Evolutionary conservation across 345 rosid species (phyloP), one percentile per base, ranked within the genome.

Genomic region (Cardamine resedifolia): DNA sequence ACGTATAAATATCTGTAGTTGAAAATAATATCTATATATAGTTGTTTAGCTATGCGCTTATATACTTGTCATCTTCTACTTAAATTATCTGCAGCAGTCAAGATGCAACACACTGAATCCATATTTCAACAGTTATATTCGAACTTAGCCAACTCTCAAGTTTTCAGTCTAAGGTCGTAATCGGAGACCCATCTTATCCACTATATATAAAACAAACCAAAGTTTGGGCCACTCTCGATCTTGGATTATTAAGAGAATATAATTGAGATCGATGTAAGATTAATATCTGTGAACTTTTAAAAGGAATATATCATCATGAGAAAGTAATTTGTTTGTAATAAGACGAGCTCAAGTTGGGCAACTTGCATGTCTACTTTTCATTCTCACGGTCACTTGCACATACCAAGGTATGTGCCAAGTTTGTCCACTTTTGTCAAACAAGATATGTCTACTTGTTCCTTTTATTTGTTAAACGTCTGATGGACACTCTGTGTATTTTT

Each of bases 271-370:
- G 65, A 60, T 12, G 62, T 50, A 30, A 30, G 55, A 67, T 20
- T 49, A 58, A 67, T 59, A 58, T 39, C 14, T 16, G 38, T 59
- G 39, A 51, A 59, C 39, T 21, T 41, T 23, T 6, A 16, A 56
- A 66, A 59, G 26, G 26, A 39, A 11, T 39, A 26, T 59, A 31
- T 67, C 62, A 75, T 75, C 68, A 60, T 67, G 62, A 68, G 63
- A 60, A 67, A 52, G 15, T 61, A 67, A 23, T 60, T 66, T 39
- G 66, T 59, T 19, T 31, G 48, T 75, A 75, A 67, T 68, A 60
- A 51, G 68, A 75, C 73, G 68, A 68, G 48, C 16, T 68, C 78
- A 75, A 75, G 68, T 67, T 59, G 78, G 47, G 38, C 78, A 75
- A 75, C 73, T 75, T 59, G 73, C 23, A 67, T 59, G 31, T 59